Conservation (phyloP, 225 moss, liverwort and hornwort genomes). For the Antitrichia curtipendula region DNA sequence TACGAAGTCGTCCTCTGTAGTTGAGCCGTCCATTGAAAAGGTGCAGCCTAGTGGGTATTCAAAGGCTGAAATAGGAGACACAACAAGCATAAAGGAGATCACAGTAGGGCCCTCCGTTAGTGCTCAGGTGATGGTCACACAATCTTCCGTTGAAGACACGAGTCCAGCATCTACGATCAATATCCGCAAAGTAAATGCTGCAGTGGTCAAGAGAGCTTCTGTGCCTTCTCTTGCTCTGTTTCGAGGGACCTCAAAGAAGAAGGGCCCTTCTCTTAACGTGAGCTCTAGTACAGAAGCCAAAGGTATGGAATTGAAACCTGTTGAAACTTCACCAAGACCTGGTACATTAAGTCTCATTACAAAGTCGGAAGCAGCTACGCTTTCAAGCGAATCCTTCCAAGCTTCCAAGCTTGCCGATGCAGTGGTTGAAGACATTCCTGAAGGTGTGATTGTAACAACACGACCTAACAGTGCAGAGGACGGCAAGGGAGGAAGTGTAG, state of each 20-base stretch:
- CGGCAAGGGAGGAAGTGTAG: neutral
- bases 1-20: neutral
- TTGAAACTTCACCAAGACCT: neutral
- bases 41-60: neutral
- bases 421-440: conserved; percentile 5
- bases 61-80: neutral
- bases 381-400: neutral
- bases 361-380: neutral
- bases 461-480: neutral
- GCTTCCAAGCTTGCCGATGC: neutral
- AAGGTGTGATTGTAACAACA: neutral
- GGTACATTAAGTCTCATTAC: neutral
- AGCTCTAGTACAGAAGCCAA: neutral
- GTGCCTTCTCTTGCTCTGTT: conserved; percentile 45
- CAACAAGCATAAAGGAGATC: neutral
- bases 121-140: neutral
- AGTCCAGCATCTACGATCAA: neutral
- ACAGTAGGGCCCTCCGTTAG: neutral
- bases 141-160: neutral
- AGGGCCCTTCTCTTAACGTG: neutral
- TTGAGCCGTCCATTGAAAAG: neutral
- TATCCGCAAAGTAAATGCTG: conserved; percentile 7
- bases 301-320: neutral
- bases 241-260: conserved; percentile 33
- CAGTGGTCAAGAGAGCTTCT: conserved; percentile 42